Conservation (phyloP, 257 asterid genomes). For the Rauvolfia tetraphylla region DNA sequence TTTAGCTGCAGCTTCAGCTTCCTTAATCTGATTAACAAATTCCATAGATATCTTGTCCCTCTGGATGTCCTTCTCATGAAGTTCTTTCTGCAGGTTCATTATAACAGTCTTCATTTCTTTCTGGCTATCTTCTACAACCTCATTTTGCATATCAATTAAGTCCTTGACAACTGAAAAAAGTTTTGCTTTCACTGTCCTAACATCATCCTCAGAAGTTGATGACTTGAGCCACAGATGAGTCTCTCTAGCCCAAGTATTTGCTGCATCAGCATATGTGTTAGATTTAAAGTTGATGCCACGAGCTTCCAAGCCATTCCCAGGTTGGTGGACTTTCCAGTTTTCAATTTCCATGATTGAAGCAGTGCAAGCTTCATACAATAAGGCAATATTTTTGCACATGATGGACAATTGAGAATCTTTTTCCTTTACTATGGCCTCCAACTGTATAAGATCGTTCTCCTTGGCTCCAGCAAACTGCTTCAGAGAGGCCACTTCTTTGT, state of each 20-base stretch:
- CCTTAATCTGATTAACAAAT: constrained; percentile 86
- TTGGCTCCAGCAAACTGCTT: constrained; percentile 50
- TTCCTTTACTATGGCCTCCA: constrained; percentile 52
- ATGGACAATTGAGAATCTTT: constrained; percentile 59
- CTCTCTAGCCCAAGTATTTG: constrained; percentile 30
- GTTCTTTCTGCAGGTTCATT: constrained; percentile 79
- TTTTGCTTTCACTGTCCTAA: constrained; percentile 44
- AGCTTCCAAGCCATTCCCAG: constrained; percentile 38
- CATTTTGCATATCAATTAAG: constrained; percentile 52
- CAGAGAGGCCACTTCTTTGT: constrained; percentile 45
- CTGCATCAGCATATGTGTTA: constrained; percentile 34
- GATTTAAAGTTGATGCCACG: constrained; percentile 31
- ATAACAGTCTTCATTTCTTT: constrained; percentile 69
- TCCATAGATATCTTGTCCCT: constrained; percentile 70
- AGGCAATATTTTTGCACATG: constrained; percentile 42
- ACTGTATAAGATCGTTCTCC: constrained; percentile 42
- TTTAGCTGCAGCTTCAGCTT: constrained; percentile 69
- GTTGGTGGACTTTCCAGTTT: constrained; percentile 42
- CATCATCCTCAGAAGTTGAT: constrained; percentile 39
- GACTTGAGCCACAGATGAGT: constrained; percentile 4
- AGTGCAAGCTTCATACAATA: constrained; percentile 61
- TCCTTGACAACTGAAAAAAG: constrained; percentile 53
- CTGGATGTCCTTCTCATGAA: constrained; percentile 86
- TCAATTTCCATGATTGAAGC: constrained; percentile 58
- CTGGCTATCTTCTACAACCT: constrained; percentile 55